Base-by-base conservation (phyloP, 495 filamentous ascomycete species). In the Trichodelitschia bisporula region DNA sequence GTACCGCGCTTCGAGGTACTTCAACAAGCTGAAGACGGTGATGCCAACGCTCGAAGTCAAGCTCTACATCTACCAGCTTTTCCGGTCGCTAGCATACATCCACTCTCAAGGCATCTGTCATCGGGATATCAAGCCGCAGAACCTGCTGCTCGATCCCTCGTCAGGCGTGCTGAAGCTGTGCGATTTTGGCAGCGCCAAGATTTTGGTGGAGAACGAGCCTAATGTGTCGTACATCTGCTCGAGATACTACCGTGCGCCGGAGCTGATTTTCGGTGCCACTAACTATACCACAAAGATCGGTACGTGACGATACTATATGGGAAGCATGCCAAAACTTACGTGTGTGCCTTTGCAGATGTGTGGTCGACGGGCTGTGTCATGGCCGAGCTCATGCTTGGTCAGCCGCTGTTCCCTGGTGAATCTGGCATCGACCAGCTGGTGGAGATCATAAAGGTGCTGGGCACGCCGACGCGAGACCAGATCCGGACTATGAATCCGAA, bases 401-500 rank as follows among this genome's bases (percentile, higher is more conserved):
- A 99, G 55, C 86, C 86, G 15, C 61, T 99, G 38, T 99, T 95
- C 62, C 86, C 86, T n/a, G 86, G 86, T 43, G 86, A 97, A 50
- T 95, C 86, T 12, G 86, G 86, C 34, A 97, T 97, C 50, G 86
- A 97, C 50, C 86, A 99, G 48, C 64, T 95, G 19, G 86, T 99
- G 15, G 86, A 99, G 53, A 95, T 99, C 46, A 99, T 99, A 64
- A 99, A 95, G 57, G 86, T 99, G 32, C 62, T 99, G 33, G 86
- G 86, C 15, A 99, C 86, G 11, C 86, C 89, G 10, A 93, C 86
- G n/a, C 63, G 86, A 14, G 86, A 99, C 42, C 86, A 99, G 44
- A 99, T 99, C 45, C 78, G 86, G 32, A 99, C 86, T 28, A 99
- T 99, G 89, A 99, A 99, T 49, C 89, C 86, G 31, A 99, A 99